Conservation (phyloP, 2,329 filamentous ascomycete genomes). For the Cucurbitaria berberidis region DNA sequence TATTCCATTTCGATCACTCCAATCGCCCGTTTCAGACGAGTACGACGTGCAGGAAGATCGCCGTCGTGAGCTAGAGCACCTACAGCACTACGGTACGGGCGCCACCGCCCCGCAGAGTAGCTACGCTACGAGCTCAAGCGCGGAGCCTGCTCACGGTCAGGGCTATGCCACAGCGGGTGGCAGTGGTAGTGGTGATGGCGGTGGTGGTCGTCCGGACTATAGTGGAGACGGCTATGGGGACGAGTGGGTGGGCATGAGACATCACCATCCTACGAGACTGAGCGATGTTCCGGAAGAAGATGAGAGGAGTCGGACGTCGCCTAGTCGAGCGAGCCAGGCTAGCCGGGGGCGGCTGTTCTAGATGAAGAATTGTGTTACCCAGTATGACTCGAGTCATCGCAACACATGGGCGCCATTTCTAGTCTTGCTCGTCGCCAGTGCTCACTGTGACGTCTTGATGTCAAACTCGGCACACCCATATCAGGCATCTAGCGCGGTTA, state of each 20-base stretch:
- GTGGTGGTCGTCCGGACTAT: conserved; percentile 38
- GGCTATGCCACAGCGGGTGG: conserved; percentile 24
- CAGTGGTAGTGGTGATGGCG: no score
- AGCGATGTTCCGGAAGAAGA: conserved; percentile 51
- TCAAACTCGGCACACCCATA: neutral
- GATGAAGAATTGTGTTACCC: neutral
- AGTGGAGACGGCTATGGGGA: conserved; percentile 47
- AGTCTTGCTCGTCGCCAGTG: neutral
- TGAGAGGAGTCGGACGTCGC: conserved; percentile 47
- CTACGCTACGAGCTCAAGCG: conserved; percentile 36
- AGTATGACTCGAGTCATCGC: neutral
- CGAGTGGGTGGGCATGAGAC: conserved; percentile 47
- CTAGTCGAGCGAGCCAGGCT: conserved; percentile 46
- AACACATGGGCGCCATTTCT: neutral
- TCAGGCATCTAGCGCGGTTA: neutral
- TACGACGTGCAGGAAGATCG: conserved; percentile 61
- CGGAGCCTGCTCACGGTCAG: conserved; percentile 24
- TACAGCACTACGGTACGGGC: conserved; percentile 54
- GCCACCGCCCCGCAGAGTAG: conserved; percentile 36
- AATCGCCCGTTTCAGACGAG: conserved; percentile 55
- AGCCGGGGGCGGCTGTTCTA: conserved; percentile 35
- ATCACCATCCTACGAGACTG: conserved; percentile 48
- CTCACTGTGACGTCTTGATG: neutral
- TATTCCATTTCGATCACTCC: conserved; percentile 42
- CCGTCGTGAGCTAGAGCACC: conserved; percentile 56